These are phyloP conservation scores for Leccinum griseonigrum DNA, from an alignment of 1,284 basidiomycete genomes.

Conservation along the genomic window DNA sequence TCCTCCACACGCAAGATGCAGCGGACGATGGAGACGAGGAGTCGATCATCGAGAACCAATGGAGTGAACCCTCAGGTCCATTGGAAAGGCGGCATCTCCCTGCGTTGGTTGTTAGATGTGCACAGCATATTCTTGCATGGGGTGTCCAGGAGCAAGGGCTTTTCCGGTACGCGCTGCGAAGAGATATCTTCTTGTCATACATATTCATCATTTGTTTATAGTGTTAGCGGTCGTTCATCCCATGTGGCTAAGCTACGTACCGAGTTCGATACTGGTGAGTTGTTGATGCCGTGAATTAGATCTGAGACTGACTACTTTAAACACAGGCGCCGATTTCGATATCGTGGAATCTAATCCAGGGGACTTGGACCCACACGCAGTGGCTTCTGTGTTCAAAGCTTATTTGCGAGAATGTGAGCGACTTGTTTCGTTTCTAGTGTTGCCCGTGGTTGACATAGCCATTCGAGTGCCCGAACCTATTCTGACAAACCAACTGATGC, in stretches of 20 bases:
- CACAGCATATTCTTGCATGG: slow-evolving; percentile 77
- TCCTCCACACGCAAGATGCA: slow-evolving; percentile 18
- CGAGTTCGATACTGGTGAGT: slow-evolving; percentile 81
- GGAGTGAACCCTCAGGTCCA: slow-evolving; percentile 29
- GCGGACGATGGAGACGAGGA: slow-evolving; percentile 21
- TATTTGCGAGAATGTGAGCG: slow-evolving; percentile 74
- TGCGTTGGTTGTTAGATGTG: slow-evolving; percentile 72
- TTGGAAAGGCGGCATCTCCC: slow-evolving; percentile 63
- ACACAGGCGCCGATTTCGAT: slow-evolving; percentile 78
- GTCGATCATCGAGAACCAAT: slow-evolving; percentile 11
- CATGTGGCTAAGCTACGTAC: slow-evolving; percentile 72
- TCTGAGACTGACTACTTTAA: slow-evolving; percentile 10
- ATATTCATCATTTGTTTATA: slow-evolving; percentile 29
- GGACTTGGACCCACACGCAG: slow-evolving; percentile 89
- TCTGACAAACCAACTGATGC: slow-evolving; percentile 64
- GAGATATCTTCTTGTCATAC: background rate
- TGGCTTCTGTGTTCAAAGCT: slow-evolving; percentile 83
- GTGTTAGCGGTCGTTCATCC: slow-evolving; percentile 70
- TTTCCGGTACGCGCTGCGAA: slow-evolving; percentile 56
- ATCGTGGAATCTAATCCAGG: slow-evolving; percentile 72
- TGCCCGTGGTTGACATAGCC: slow-evolving; percentile 12
- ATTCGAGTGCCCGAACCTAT: slow-evolving; percentile 77
- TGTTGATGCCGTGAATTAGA: slow-evolving; percentile 6
- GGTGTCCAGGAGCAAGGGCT: slow-evolving; percentile 82
- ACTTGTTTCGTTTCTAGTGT: slow-evolving; percentile 1